Evolutionary conservation across 768 basidiomycete species (phyloP), one percentile per base, ranked within the genome.

Genomic region (Kondoa malvinella): DNA sequence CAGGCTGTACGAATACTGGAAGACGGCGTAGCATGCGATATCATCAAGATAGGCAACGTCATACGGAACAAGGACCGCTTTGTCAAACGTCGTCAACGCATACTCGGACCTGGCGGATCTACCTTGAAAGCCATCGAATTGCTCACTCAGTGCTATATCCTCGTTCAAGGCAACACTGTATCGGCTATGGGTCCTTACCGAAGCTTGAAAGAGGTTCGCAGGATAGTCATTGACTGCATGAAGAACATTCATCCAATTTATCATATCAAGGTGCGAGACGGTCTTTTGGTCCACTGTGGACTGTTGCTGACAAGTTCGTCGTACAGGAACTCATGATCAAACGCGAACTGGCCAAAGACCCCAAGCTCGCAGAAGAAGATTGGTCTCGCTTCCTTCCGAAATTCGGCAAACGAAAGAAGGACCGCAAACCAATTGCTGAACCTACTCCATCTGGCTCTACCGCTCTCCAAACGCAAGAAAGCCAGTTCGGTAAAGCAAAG

Each of bases 211-310:
- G 95, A 99, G 78, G 94, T 99, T 14, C 82, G 95, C 68, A 80
- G 92, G 72, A 96, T 97, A 70, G 84, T 99, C n/a, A 77, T 96
- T 56, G 95, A 99, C 75, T 99, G 95, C 80, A 97, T 99, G 95
- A 92, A 87, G 79, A 99, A 99, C 76, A 87, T 97, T 66, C 95
- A 99, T 75, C 95, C 95, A 1, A 97, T 99, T 75, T 99, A 99
- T 76, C 86, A 92, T 73, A 99, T 99, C 78, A 99, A 99, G 78
- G 92, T 89, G 56, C 26, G 73, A 71, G 58, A 26, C 26, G n/a
- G 32, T 8, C 62, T 27, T 27, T 32, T 15, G 14, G 4, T 57
- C 27, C 60, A 25, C 59, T 21, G 1, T n/a, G 12, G 30, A 26
- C 27, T 56, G n/a, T 4, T 16, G 27, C 57, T 33, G 56, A 34